Conservation (phyloP, 2,329 filamentous ascomycete genomes). For the Nemania abortiva region DNA sequence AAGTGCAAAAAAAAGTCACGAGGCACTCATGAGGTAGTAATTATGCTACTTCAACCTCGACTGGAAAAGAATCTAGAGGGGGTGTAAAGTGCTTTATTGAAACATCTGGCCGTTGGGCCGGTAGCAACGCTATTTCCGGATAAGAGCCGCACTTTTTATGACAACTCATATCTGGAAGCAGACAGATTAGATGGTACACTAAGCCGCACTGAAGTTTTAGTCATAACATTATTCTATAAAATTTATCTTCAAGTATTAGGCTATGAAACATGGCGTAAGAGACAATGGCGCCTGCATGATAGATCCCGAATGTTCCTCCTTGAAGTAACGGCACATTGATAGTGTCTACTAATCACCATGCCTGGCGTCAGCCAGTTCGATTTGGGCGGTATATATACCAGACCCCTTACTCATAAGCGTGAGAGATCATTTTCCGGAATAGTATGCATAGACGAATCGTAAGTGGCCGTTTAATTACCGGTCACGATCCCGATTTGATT, state of each 20-base stretch:
- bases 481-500: slow-evolving; percentile 13
- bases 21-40: neutral
- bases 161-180: neutral
- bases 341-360: neutral
- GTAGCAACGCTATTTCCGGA: neutral
- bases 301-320: neutral
- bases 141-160: neutral
- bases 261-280: no score
- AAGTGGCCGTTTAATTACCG: slow-evolving; percentile 10
- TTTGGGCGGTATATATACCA: neutral
- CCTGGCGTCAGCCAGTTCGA: neutral
- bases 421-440: neutral
- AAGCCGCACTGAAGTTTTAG: no score
- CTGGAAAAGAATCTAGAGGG: no score
- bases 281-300: neutral
- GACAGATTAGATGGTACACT: neutral
- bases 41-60: neutral
- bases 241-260: no score
- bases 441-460: neutral
- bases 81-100: no score
- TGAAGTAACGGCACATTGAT: neutral
- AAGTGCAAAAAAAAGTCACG: no score
- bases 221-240: no score
- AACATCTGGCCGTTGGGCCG: neutral
- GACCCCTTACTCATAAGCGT: neutral